These are phyloP conservation scores for Juncus effusus DNA, from an alignment of 176 grass and related monocot genomes.

Conservation along the genomic window DNA sequence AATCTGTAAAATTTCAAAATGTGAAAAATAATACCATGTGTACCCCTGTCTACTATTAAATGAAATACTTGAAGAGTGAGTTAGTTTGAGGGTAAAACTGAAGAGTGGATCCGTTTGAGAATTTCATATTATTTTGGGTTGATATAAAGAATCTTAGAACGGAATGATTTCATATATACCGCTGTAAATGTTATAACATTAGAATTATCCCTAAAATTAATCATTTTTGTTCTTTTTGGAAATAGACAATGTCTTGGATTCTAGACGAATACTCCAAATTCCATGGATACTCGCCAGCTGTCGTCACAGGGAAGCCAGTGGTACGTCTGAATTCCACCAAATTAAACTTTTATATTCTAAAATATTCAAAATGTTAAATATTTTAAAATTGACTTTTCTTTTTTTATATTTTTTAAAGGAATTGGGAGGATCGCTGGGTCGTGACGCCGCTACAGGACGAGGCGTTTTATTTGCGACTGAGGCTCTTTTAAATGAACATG, in stretches of 20 bases:
- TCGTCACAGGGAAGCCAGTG: constrained; percentile 52
- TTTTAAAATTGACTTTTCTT: constrained; percentile 4
- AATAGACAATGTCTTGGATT: constrained; percentile 57
- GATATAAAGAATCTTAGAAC: no score
- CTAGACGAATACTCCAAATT: constrained; percentile 58
- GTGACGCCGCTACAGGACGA: constrained; percentile 45
- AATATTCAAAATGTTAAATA: neutral
- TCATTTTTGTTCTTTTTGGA: neutral
- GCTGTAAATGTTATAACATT: no score
- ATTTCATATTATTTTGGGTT: no score
- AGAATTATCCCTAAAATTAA: neutral
- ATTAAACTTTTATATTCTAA: neutral
- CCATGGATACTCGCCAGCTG: constrained; percentile 51
- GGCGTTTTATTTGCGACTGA: constrained; percentile 85
- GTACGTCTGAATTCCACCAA: constrained; percentile 25
- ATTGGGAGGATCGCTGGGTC: constrained; percentile 49
- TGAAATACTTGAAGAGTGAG: no score
- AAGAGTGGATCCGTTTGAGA: no score
- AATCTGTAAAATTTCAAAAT: no score
- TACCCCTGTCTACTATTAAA: no score
- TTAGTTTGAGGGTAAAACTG: no score
- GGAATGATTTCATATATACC: no score
- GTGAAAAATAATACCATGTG: no score
- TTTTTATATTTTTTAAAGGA: constrained; percentile 27
- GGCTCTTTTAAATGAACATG: constrained; percentile 68